Evolutionary conservation across 2,329 filamentous ascomycete genomes (phyloP), one percentile per base, ranked within the genome.

Genomic region (Nothopassalora personata): DNA sequence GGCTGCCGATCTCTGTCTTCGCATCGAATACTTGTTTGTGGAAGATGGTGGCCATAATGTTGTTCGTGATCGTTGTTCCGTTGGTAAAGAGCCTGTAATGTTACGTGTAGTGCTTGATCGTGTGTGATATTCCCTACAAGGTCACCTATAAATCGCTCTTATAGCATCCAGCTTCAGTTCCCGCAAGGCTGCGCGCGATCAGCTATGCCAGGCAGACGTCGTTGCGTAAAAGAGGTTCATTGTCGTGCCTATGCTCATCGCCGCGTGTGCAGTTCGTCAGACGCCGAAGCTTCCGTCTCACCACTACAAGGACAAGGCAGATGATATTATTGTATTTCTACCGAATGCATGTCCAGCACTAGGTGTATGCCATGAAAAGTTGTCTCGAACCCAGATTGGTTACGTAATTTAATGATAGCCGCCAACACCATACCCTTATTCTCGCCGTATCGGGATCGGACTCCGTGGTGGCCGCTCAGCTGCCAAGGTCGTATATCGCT

Each of bases 1-100:
- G 68, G 31, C 59, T 59, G 31, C 68, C 64, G 13, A 71, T 67
- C 43, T 69, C 67, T 13, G 58, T 66, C 13, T 62, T 56, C 13
- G 66, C 57, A 39, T 67, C 58, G 50, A 68, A 69, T 18, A 58
- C 53, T 45, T 58, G 56, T 51, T 60, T 60, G 49, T 52, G 58
- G 43, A 62, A 51, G 46, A 15, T 8, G 10, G 19, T 19, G 19
- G 46, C 18, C 46, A 49, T 49, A 3, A 1, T 23, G 39, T 43
- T 43, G 7, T 1, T 43, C 39, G 39, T 43, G 39, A n/a, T 43
- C 7, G 39, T n/a, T n/a, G 39, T 43, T 18, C n/a, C 7, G 15
- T 43, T n/a, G 5, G 39, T 7, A 8, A 8, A 15, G 15, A n/a
- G 13, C 7, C 13, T 43, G n/a, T 43, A n/a, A 18, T n/a, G 39